Base-by-base conservation (phyloP, 1,139 yeast species). In the Sugiyamaella paludigena region DNA sequence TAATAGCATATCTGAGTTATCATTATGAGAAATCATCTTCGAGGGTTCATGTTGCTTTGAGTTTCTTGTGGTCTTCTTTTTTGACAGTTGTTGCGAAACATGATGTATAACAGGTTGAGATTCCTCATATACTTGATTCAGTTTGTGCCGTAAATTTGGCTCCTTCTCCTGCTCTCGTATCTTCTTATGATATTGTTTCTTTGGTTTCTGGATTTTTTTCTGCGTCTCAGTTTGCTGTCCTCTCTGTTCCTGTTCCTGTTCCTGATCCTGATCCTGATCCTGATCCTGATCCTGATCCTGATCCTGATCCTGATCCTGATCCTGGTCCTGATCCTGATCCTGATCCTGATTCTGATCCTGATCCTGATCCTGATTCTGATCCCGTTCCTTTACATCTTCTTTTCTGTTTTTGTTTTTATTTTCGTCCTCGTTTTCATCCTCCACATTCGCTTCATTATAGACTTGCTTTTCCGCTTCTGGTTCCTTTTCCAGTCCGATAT, bases 311-410 rank as follows among this genome's bases (percentile, higher is more conserved):
- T 12, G 34, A 3, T 13, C 15, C 15, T 6, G 6, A 3, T 12
- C 6, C 15, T 31, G 5, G 3, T 12, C 4, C 24, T 5, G 5
- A 4, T 19, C 3, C 5, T 19, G 24, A 4, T 19, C 32, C 11
- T 11, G 32, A 4, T 12, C 13, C 15, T 31, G 34, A n/a, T 31
- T 6, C 15, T 12, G 34, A 3, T 13, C 15, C 15, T 6, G 6
- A 3, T 12, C 6, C 15, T 31, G 5, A 3, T 12, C 4, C 15
- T 31, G n/a, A n/a, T n/a, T n/a, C n/a, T n/a, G n/a, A n/a, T 36
- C 41, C 12, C 40, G 32, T 31, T 29, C 9, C 29, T 36, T 29
- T n/a, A n/a, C n/a, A n/a, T n/a, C 43, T 30, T 33, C n/a, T 26
- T 36, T 31, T 19, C 26, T n/a, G 13, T 11, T n/a, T 31, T 7